A percentile compares a stretch with the other conserved stretches of the same genome.
phyloP scores from a whole-genome alignment of 2,329 filamentous ascomycete genomes.

The Nothophaeocryptopus gaeumannii region DNA sequence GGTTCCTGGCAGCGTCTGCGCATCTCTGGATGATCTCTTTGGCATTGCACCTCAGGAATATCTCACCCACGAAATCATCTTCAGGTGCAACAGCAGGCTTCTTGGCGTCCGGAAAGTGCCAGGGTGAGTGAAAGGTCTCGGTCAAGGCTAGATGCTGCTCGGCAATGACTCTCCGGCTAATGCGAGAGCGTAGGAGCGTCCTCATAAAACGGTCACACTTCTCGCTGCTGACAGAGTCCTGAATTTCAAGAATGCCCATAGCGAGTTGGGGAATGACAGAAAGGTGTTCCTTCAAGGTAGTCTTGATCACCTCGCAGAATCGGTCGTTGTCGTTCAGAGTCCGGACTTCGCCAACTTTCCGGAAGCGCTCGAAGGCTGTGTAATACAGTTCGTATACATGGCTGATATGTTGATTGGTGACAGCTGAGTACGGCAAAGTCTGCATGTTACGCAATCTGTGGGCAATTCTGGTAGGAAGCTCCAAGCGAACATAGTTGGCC shows the following conservation, averaged over 20 bases:
- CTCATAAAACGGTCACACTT: constrained; percentile 95
- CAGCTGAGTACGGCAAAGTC: constrained; percentile 88
- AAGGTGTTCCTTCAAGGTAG: constrained; percentile 81
- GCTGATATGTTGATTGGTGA: constrained; percentile 90
- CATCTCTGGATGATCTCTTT: constrained; percentile 84
- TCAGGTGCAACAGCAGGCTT: constrained; percentile 58
- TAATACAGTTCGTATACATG: constrained; percentile 97
- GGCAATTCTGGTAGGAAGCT: constrained; percentile 83
- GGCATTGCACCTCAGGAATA: constrained; percentile 89
- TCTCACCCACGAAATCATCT: constrained; percentile 88
- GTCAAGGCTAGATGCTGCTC: constrained; percentile 95
- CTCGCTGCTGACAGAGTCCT: constrained; percentile 73
- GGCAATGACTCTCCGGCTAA: constrained; percentile 92
- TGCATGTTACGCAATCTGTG: constrained; percentile 97
- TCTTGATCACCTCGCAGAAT: constrained; percentile 76
- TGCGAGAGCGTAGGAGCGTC: constrained; percentile 83
- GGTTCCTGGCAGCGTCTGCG: constrained; percentile 68
- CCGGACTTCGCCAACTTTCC: constrained; percentile 78
- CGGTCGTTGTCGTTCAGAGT: constrained; percentile 84
- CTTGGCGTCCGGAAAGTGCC: constrained; percentile 80
- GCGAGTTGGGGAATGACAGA: constrained; percentile 91
- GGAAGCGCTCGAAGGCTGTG: constrained; percentile 88
- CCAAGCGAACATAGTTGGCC: constrained; percentile 94
- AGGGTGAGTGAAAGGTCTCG: constrained; percentile 86
- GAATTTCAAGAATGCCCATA: constrained; percentile 90